Percentiles rank a stretch among this genome's conserved stretches.
These are phyloP conservation scores for Exophiala alcalophila DNA, from an alignment of 2,329 filamentous ascomycete genomes.

Conservation along the genomic window DNA sequence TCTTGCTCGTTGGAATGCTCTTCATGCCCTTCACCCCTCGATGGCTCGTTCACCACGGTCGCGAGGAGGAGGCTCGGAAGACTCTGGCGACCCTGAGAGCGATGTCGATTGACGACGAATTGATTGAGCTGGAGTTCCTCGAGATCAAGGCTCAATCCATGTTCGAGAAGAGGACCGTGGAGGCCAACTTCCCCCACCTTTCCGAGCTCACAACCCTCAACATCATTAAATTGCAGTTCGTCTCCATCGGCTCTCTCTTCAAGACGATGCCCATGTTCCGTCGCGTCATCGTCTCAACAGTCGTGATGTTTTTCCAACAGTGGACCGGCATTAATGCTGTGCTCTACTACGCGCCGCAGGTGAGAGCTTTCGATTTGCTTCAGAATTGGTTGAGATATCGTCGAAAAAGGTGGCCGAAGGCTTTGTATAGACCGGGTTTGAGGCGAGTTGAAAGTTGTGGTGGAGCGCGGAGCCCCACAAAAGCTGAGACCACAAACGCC, in stretches of 20 bases:
- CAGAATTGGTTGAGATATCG: no score
- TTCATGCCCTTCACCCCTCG: slow-evolving; percentile 56
- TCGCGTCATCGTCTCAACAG: slow-evolving; percentile 37
- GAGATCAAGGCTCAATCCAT: slow-evolving; percentile 76
- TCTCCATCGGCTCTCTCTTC: slow-evolving; percentile 38
- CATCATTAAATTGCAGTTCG: slow-evolving; percentile 63
- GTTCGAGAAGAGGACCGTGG: slow-evolving; percentile 70
- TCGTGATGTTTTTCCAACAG: slow-evolving; percentile 43
- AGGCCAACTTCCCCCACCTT: slow-evolving; percentile 65
- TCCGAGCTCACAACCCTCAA: slow-evolving; percentile 60
- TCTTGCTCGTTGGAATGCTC: slow-evolving; percentile 39
- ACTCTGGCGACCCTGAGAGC: slow-evolving; percentile 64
- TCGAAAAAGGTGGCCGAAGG: no score
- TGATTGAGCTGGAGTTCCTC: slow-evolving; percentile 58
- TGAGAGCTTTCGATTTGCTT: slow-evolving; percentile 16
- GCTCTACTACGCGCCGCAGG: slow-evolving; percentile 39
- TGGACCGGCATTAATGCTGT: slow-evolving; percentile 52
- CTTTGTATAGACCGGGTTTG: no score
- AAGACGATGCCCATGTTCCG: slow-evolving; percentile 48
- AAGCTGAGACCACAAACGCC: no score
- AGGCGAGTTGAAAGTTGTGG: no score
- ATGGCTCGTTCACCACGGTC: slow-evolving; percentile 69
- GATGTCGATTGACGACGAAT: slow-evolving; percentile 30
- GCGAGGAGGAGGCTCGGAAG: slow-evolving; percentile 62
- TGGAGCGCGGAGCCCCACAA: no score